Base-by-base conservation (phyloP, 176 grass and related monocot genomes). In the Paspalum notatum region DNA sequence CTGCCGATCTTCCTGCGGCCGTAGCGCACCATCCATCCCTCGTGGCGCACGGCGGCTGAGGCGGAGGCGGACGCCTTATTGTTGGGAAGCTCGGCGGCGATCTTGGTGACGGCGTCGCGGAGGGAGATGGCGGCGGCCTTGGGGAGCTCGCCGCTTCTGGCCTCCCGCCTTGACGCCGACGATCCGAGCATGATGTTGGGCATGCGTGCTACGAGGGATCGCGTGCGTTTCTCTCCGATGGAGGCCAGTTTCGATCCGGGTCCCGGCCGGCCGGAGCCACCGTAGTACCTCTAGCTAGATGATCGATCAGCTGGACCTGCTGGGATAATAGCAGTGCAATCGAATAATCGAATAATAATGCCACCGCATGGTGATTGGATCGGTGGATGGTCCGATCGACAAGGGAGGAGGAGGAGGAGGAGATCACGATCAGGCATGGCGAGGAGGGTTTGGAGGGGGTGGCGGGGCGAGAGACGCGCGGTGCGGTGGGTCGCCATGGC, bases 21-120 rank as follows among this genome's bases (percentile, higher is more conserved):
- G 80, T 93, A 94, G n/a, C 91, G 89, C 20, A 97, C 91, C 87
- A 97, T 80, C 94, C 91, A 97, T 15, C 94, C 94, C 81, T 97
- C 89, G 72, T 84, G 74, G 25, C 88, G 87, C 44, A 90, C 79
- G 3, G 78, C 85, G 25, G 79, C 55, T 63, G 41, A 6, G 39
- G 15, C 44, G 69, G 59, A 18, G 41, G 73, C 24, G 37, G 38
- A 21, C 9, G 11, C 22, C 65, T 59, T n/a, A n/a, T n/a, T n/a
- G n/a, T n/a, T 86, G 71, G 67, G 1, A 3, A 52, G 45, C 66
- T 85, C 83, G 44, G 46, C 82, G 40, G 61, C 63, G 26, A 62
- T 78, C 66, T 44, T 62, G 62, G 40, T 44, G 72, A 22, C 54
- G 43, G 48, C 54, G 10, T 87, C 71, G 18, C 50, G 20, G 21